Evolutionary conservation across 2,329 filamentous ascomycete species (phyloP).

Genomic region (Trichophyton equinum): DNA sequence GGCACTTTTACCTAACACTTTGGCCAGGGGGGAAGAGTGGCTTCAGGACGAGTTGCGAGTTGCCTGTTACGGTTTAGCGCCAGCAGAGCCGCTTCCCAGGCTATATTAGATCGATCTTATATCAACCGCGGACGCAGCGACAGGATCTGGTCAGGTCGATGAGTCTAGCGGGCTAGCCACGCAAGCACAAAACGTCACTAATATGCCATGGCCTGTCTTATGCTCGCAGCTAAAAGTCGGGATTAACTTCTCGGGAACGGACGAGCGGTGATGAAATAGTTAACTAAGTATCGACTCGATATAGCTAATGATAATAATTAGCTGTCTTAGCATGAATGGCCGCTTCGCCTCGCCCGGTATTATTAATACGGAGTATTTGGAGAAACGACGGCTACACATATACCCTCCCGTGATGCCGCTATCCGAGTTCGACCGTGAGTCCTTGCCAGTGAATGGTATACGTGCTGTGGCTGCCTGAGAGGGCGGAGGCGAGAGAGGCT

Average conservation of each 20-base stretch:
- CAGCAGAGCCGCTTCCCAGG: slow-evolving; percentile 3
- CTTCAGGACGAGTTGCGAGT: neutral
- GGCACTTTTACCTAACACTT: slow-evolving; percentile 1
- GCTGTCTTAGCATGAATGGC: neutral
- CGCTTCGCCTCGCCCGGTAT: neutral
- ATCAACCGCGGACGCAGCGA: neutral
- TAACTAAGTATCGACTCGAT: too few relatives aligned
- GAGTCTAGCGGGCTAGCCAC: neutral
- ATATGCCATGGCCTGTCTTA: neutral
- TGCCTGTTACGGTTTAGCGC: slow-evolving; percentile 1
- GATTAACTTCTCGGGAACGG: neutral
- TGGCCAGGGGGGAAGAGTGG: neutral
- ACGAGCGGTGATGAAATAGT: neutral
- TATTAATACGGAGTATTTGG: neutral
- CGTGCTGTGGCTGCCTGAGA: neutral
- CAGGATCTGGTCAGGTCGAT: neutral
- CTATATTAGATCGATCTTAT: neutral
- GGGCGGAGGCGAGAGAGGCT: neutral
- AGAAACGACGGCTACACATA: neutral
- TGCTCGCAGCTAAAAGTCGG: neutral
- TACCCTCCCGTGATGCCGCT: neutral
- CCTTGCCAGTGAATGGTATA: neutral
- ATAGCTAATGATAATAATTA: neutral
- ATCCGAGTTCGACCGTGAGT: slow-evolving; percentile 1
- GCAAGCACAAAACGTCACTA: neutral